Conservation (phyloP, 345 rosid genomes). For the Populus pruinosa region DNA sequence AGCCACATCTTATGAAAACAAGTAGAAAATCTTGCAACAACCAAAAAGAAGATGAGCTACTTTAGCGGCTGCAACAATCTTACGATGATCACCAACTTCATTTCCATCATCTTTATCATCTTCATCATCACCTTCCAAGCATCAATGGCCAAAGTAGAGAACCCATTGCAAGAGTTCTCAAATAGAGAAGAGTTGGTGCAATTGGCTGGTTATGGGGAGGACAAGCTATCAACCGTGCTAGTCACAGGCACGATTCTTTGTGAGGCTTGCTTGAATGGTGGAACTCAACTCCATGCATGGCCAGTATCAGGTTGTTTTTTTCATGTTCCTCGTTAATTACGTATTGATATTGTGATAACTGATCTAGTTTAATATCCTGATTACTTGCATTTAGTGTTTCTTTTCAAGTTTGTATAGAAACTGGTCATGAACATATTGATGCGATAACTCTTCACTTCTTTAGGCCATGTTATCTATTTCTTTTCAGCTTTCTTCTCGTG, state of each 20-base stretch:
- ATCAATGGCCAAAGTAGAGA: constrained; percentile 14
- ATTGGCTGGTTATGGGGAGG: constrained; percentile 68
- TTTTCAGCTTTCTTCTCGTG: too few relatives aligned
- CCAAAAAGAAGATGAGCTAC: constrained; percentile 48
- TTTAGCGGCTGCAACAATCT: constrained; percentile 23
- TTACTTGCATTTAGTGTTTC: background rate
- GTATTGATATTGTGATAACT: too few relatives aligned
- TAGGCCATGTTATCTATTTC: background rate
- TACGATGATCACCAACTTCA: background rate
- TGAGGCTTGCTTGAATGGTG: constrained; percentile 13
- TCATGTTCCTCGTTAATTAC: too few relatives aligned
- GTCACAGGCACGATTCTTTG: constrained; percentile 50
- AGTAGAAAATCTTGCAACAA: background rate
- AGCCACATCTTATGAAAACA: background rate
- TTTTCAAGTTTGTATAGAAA: background rate
- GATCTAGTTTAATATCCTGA: background rate
- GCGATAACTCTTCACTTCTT: background rate
- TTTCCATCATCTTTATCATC: background rate
- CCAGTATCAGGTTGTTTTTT: constrained; percentile 42
- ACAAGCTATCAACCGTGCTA: constrained; percentile 56
- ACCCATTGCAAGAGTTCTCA: constrained; percentile 11
- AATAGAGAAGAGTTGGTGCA: constrained; percentile 56
- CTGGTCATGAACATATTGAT: background rate
- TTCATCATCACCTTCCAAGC: background rate
- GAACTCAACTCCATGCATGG: constrained; percentile 31